Base-by-base conservation (phyloP, 495 filamentous ascomycete genomes). In the Talaromyces nanjingensis region DNA sequence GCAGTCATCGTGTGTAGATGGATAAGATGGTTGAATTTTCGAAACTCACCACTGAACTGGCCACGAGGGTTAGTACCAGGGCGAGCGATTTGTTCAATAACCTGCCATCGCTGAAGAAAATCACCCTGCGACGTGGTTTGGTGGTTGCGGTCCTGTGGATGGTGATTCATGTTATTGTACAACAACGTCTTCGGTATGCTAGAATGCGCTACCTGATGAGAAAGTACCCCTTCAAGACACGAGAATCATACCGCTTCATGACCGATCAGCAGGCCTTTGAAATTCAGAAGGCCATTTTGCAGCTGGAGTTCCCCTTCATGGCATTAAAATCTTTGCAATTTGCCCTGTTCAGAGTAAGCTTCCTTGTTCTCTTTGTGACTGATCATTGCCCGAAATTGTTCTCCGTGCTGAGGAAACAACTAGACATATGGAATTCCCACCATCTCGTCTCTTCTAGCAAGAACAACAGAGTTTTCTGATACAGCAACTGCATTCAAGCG, bases 351-450 rank as follows among this genome's bases (percentile, higher is more conserved):
- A 82, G 82, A 71, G 83, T 86, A 62, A 6, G 64, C 42, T 25
- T 25, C 22, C 1, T 6, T 16, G 6, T 22, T n/a, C n/a, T 3
- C 22, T 22, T 47, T 12, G 39, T 7, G 16, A 34, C 49, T 16
- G 67, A 9, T 11, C 42, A 45, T 18, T 7, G 16, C 42, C 16
- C 11, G 33, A 11, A 45, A 18, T 18, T 11, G 58, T 45, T 24
- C 16, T 60, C 9, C 6, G 25, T 39, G 62, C 52, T 25, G 22
- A 60, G 71, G 71, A n/a, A 66, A 29, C 34, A 58, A 4, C 16
- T 63, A 86, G 82, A 89, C 87, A 14, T 90, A 90, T 64, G 86
- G 84, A 12, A 83, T 90, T 54, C 85, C 86, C 1, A 79, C 82
- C 20, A 89, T 89, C 61, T 85, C 83, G 4, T 70, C 68, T 29